Conservation (phyloP, 1,139 yeast species). For the Pichia sp. region DNA sequence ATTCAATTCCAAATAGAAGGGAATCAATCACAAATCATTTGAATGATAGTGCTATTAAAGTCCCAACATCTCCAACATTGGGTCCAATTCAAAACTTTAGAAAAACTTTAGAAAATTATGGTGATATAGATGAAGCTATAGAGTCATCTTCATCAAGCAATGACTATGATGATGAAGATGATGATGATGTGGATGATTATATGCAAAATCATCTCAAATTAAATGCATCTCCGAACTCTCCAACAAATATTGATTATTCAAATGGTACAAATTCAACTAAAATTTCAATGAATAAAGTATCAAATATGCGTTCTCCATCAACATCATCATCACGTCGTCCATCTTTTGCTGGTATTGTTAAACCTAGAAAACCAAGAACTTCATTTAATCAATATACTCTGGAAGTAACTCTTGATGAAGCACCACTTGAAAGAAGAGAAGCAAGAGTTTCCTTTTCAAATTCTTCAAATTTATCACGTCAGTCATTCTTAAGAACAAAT, state of each 20-base stretch:
- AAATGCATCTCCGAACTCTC: background rate
- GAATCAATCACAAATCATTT: slow-evolving; percentile 50
- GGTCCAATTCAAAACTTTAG: slow-evolving; percentile 26
- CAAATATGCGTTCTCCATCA: slow-evolving; percentile 20
- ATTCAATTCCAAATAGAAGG: slow-evolving; percentile 31
- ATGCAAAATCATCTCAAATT: background rate
- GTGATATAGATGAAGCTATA: slow-evolving; percentile 30
- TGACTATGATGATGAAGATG: slow-evolving; percentile 28
- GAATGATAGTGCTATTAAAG: slow-evolving; percentile 41
- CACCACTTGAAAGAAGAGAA: slow-evolving; percentile 28
- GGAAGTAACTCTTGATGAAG: slow-evolving; percentile 30
- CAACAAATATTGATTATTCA: background rate
- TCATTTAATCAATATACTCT: slow-evolving; percentile 29
- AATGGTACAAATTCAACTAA: slow-evolving; percentile 1
- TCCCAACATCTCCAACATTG: slow-evolving; percentile 36
- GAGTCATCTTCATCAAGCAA: slow-evolving; percentile 34
- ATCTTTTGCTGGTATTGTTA: slow-evolving; percentile 29
- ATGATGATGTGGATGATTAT: slow-evolving; percentile 27
- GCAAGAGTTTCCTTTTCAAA: slow-evolving; percentile 32
- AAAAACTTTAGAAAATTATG: slow-evolving; percentile 23
- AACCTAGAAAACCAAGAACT: slow-evolving; percentile 29
- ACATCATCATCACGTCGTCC: slow-evolving; percentile 26
- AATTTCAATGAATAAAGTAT: slow-evolving; percentile 7
- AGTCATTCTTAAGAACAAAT: slow-evolving; percentile 30
- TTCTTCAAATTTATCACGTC: slow-evolving; percentile 29